A percentile compares a stretch with the other conserved stretches of the same genome.
Evolutionary conservation across 345 rosid species (phyloP).

Genomic region (Eucalyptus microcorys): DNA sequence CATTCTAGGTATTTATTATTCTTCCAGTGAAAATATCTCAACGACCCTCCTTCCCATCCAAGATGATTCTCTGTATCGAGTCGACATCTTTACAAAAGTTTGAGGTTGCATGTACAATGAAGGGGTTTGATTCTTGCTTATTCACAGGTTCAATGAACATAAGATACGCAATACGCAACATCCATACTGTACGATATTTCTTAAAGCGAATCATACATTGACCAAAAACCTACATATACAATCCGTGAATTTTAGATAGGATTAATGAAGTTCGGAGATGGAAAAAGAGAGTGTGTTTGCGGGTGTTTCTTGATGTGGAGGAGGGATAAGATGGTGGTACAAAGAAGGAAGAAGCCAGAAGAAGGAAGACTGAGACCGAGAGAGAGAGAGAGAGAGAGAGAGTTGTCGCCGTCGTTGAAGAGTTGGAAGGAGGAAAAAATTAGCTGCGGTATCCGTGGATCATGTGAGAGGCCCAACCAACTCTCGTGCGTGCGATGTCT

Average conservation of each 20-base stretch:
- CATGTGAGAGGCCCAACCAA: slow-evolving; percentile 18
- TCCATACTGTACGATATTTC: background rate
- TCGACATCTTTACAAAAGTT: background rate
- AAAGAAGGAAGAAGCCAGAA: background rate
- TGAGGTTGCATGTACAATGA: background rate
- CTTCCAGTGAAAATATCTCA: background rate
- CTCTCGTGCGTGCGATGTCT: background rate
- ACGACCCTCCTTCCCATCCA: background rate
- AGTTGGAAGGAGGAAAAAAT: background rate
- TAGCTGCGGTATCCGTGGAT: slow-evolving; percentile 6
- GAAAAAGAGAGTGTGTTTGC: background rate
- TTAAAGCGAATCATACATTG: background rate
- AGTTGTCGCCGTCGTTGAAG: slow-evolving; percentile 9
- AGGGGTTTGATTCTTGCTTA: background rate
- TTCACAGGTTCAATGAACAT: background rate
- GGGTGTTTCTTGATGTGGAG: background rate
- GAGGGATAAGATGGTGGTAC: background rate
- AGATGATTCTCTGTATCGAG: background rate
- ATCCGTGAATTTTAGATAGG: background rate
- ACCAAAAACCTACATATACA: background rate
- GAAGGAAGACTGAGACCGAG: background rate
- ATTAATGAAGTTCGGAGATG: background rate
- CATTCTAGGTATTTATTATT: background rate
- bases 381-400: background rate
- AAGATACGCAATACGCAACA: background rate